Percentiles rank a stretch among this genome's conserved stretches.
Evolutionary conservation across 768 basidiomycete genomes (phyloP).

Genomic region (Termitomyces sp.): DNA sequence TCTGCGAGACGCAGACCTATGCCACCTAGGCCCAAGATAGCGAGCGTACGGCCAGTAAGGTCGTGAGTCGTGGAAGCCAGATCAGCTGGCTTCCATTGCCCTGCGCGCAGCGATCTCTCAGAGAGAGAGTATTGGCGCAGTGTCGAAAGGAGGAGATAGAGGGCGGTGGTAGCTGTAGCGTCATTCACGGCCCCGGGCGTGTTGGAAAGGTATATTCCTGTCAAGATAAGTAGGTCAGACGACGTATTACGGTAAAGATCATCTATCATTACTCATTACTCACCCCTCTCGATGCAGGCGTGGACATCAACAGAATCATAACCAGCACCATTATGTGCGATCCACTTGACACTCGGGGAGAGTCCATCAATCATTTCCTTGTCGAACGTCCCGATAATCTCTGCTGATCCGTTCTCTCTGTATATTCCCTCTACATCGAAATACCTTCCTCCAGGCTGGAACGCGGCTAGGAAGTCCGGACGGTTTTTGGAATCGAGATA

Average conservation of each 20-base stretch:
- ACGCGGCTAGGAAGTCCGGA: conserved; percentile 61
- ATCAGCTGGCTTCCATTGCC: conserved; percentile 57
- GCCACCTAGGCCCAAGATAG: conserved; percentile 72
- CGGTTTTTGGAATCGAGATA: conserved; percentile 54
- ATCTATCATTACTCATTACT: too few relatives aligned
- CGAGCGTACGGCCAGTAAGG: conserved; percentile 62
- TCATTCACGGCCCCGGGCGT: conserved; percentile 90
- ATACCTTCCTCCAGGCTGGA: conserved; percentile 69
- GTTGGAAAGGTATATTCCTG: conserved; percentile 79
- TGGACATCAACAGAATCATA: conserved; percentile 84
- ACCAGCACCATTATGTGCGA: conserved; percentile 90
- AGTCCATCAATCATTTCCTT: conserved; percentile 68
- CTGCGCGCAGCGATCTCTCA: conserved; percentile 51
- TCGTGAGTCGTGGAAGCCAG: conserved; percentile 50
- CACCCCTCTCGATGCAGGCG: conserved; percentile 68
- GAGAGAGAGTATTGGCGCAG: conserved; percentile 66
- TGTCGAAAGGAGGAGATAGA: conserved; percentile 77
- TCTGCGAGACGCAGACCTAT: conserved; percentile 70
- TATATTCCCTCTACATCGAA: conserved; percentile 70
- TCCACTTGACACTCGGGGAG: conserved; percentile 70
- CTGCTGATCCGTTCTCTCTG: conserved; percentile 64
- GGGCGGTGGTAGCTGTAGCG: conserved; percentile 83
- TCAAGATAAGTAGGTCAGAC: conserved; percentile 1
- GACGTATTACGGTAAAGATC: neutral
- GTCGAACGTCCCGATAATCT: conserved; percentile 72